A percentile compares a stretch with the other conserved stretches of the same genome.
Evolutionary conservation across 352 stramenopile species (phyloP).

Genomic region (Pythium brachiatum): DNA sequence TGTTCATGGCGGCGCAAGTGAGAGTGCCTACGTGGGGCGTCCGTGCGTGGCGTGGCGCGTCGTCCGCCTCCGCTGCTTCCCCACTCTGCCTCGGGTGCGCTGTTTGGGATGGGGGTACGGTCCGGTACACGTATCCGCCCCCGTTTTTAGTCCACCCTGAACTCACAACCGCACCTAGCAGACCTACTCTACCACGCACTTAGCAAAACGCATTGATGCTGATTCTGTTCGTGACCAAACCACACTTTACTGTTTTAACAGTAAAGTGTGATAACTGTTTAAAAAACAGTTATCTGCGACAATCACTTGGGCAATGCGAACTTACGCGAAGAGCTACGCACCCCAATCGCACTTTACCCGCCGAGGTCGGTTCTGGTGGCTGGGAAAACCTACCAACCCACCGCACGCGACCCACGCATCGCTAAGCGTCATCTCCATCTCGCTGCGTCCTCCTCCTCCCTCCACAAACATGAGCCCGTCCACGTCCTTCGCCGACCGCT

Average conservation of each 20-base stretch:
- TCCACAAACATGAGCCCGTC: not conserved
- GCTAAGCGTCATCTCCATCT: not conserved
- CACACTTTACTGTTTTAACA: no score
- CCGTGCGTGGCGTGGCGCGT: no score
- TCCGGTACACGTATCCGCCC: not conserved
- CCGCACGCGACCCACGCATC: not conserved
- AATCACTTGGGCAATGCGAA: no score
- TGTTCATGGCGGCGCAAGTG: conserved; percentile 21
- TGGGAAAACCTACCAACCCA: conserved; percentile 2
- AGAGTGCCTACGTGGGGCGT: no score
- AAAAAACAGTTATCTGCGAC: no score
- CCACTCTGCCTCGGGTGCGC: not conserved
- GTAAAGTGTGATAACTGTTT: no score
- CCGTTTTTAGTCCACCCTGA: not conserved
- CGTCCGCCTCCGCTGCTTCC: not conserved
- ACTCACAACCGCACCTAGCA: not conserved
- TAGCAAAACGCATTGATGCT: no score
- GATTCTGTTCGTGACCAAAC: no score
- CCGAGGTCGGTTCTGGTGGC: conserved; percentile 10
- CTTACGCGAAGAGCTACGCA: conserved; percentile 1
- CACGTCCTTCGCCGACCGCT: conserved; percentile 51
- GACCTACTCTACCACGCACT: not conserved
- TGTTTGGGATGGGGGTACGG: not conserved
- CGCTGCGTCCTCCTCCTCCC: not conserved
- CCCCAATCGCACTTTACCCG: not conserved